Conservation (phyloP, 768 basidiomycete genomes). For the Tricholoma matsutake region DNA sequence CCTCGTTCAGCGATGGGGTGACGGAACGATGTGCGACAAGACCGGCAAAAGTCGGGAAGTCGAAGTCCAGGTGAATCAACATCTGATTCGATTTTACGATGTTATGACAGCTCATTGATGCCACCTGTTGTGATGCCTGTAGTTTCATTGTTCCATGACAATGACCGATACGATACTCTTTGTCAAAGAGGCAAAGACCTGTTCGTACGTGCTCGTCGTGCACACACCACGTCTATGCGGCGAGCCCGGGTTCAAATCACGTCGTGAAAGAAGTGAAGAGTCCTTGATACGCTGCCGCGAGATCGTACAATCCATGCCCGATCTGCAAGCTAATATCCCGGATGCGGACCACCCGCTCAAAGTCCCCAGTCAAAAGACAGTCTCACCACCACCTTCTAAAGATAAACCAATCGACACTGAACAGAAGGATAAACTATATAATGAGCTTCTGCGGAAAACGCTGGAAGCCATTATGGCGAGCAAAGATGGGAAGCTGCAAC, state of each 20-base stretch:
- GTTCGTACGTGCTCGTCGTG: constrained; percentile 90
- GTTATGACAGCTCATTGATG: constrained; percentile 10
- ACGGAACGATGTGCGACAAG: constrained; percentile 92
- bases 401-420: constrained; percentile 10
- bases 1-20: constrained; percentile 88
- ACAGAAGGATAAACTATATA: constrained; percentile 21
- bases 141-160: constrained; percentile 97
- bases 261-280: constrained; percentile 61
- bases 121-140: constrained; percentile 14
- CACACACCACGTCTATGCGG: constrained; percentile 93
- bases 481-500: constrained; percentile 15
- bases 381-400: constrained; percentile 38
- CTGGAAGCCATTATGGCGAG: constrained; percentile 34
- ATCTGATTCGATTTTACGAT: constrained; percentile 3
- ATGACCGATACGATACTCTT: constrained; percentile 88
- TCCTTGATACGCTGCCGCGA: constrained; percentile 77
- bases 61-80: constrained; percentile 81
- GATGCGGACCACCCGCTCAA: constrained; percentile 57
- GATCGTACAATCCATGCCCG: constrained; percentile 46
- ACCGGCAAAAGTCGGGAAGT: constrained; percentile 84
- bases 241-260: constrained; percentile 88
- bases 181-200: constrained; percentile 91
- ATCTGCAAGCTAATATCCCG: constrained; percentile 31
- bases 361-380: constrained; percentile 45
- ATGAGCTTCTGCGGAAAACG: constrained; percentile 36